phyloP scores from a whole-genome alignment of 306 rosid genomes.

The Fragaria ananassa region DNA sequence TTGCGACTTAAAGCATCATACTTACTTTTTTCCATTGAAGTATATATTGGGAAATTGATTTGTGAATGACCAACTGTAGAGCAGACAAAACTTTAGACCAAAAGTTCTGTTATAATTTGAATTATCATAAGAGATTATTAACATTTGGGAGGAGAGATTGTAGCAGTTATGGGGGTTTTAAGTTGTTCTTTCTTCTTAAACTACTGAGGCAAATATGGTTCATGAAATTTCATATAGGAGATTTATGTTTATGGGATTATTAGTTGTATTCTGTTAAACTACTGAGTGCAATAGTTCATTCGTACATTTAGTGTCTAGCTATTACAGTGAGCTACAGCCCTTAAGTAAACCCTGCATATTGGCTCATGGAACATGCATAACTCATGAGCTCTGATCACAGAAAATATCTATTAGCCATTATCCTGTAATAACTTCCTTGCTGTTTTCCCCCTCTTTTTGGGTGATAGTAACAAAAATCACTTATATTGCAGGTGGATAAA shows the following conservation, averaged over 20 bases:
- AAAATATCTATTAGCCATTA: not conserved
- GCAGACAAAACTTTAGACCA: not conserved
- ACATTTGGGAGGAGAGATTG: not conserved
- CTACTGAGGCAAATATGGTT: not conserved
- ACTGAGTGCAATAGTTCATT: not conserved
- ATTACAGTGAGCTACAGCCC: not conserved
- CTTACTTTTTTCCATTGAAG: not conserved
- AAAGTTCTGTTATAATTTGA: not conserved
- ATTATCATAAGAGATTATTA: not conserved
- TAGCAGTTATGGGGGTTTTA: not conserved
- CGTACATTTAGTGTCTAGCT: not conserved
- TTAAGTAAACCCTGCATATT: not conserved
- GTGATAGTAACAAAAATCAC: not conserved
- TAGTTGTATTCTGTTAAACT: not conserved
- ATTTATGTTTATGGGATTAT: not conserved
- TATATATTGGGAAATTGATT: not conserved
- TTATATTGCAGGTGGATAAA: constrained; percentile 74
- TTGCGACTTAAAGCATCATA: not conserved
- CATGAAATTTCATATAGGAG: not conserved
- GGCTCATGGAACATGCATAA: not conserved
- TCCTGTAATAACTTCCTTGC: not conserved
- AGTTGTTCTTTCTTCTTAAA: not conserved
- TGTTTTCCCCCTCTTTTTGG: not conserved
- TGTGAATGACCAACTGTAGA: not conserved
- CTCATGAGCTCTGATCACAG: not conserved